Evolutionary conservation across 371 early-diverging fungal species (phyloP), one percentile per base, ranked within the genome.

Genomic region (Phascolomyces articulosus): DNA sequence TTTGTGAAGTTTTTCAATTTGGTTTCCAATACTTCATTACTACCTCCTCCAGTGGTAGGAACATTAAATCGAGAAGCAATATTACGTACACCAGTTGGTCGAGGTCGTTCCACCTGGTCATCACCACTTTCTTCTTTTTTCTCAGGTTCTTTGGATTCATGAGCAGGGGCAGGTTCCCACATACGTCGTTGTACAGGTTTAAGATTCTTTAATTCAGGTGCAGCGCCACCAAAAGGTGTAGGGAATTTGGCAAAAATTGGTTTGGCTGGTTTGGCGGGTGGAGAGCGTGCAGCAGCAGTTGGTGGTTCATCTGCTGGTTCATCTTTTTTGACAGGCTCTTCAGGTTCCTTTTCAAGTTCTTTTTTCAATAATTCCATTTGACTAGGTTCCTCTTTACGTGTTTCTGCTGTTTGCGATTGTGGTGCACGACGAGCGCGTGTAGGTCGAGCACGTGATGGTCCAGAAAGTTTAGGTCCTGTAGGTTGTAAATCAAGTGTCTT

Each of bases 181-280:
- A 77, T 72, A 13, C 77, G 76, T 40, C 78, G 81, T 49, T 73
- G 74, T 26, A 74, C 79, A 31, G 78, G 79, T 40, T 74, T 77
- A 44, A 77, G 73, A 16, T 77, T 69, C 48, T 82, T 77, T 0
- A 79, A 34, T 11, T 77, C 65, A 15, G 74, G 69, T 29, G 71
- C 76, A 13, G 72, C 77, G 7, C 72, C 74, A 10, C 84, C 85
- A 78, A 87, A 85, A 2, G 87, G 87, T 4, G 87, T 87, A 29
- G 87, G 85, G 70, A 85, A 87, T 64, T 87, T 87, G 41, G 79
- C 77, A 71, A 87, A 87, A 44, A 87, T 85, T n/a, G 87, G 87
- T 53, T 87, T 87, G 28, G 84, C 65, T 0, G 87, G 87, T 64
- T 87, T 87, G 27, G 85, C 77, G 23, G 87, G 87, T 40, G 74